Conservation (phyloP, 768 basidiomycete species). For the Suillus subluteus region DNA sequence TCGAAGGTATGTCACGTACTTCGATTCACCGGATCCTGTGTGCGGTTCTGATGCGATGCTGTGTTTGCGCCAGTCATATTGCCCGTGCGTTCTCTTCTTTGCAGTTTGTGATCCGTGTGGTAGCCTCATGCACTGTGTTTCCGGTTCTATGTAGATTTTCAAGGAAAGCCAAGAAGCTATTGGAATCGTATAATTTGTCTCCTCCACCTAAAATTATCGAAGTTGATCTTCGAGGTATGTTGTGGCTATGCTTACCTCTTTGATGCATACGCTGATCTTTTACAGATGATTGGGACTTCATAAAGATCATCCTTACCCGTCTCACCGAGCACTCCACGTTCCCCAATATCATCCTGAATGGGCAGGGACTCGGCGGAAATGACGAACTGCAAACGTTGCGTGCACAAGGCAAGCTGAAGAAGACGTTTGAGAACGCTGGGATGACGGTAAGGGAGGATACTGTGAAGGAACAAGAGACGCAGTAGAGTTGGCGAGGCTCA, state of each 20-base stretch:
- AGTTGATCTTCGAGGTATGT: slow-evolving; percentile 70
- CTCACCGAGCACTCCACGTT: slow-evolving; percentile 72
- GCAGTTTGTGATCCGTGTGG: neutral
- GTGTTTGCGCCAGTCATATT: slow-evolving; percentile 60
- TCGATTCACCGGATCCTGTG: slow-evolving; percentile 1
- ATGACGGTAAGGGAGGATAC: slow-evolving; percentile 36
- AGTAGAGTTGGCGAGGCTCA: neutral
- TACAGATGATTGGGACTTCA: slow-evolving; percentile 60
- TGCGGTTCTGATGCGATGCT: neutral
- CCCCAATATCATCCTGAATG: slow-evolving; percentile 72
- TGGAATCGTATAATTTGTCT: slow-evolving; percentile 59
- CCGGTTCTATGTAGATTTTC: slow-evolving; percentile 26
- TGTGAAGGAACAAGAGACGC: slow-evolving; percentile 6
- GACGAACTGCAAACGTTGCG: slow-evolving; percentile 59
- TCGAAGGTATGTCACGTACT: slow-evolving; percentile 64
- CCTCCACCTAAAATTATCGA: slow-evolving; percentile 75
- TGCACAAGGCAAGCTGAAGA: slow-evolving; percentile 43
- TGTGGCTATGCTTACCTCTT: neutral
- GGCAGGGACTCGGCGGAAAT: slow-evolving; percentile 66
- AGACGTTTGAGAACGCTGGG: slow-evolving; percentile 50
- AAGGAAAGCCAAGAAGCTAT: slow-evolving; percentile 45
- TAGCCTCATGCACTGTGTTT: neutral
- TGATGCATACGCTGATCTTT: neutral
- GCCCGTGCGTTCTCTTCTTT: slow-evolving; percentile 57
- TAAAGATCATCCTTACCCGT: slow-evolving; percentile 69